Evolutionary conservation across 1,284 basidiomycete genomes (phyloP).

Genomic region (Austroboletus niveus): DNA sequence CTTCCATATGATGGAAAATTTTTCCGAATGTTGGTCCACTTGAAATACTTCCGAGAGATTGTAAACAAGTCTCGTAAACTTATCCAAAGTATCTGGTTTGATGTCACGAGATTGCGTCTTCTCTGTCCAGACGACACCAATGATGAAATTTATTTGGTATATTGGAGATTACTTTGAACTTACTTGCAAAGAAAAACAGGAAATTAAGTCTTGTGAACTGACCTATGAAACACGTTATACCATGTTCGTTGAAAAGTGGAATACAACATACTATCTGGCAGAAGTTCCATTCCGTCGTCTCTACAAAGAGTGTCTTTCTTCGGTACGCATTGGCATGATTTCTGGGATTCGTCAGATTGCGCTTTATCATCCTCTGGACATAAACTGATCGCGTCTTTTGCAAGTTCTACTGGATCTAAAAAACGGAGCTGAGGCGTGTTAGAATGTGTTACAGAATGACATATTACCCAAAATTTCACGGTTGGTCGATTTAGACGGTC

Average conservation of each 20-base stretch:
- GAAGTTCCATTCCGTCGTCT: not conserved
- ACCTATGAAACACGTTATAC: not conserved
- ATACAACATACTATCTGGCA: not conserved
- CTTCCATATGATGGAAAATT: constrained; percentile 27
- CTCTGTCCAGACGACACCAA: not conserved
- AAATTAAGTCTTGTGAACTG: not conserved
- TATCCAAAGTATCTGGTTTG: not conserved
- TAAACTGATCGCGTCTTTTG: not conserved
- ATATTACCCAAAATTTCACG: no score
- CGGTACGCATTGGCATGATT: not conserved
- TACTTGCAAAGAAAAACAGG: not conserved
- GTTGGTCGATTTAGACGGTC: no score
- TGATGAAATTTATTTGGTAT: not conserved
- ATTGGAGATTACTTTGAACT: not conserved
- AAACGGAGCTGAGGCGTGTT: not conserved
- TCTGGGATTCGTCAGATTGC: not conserved
- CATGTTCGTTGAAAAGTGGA: not conserved
- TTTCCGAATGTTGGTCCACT: not conserved
- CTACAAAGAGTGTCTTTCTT: not conserved
- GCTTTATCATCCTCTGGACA: not conserved
- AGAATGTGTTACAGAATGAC: not conserved
- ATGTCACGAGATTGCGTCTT: not conserved
- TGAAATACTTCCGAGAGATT: constrained; percentile 9
- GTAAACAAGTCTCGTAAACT: constrained; percentile 6
- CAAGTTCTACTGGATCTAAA: not conserved